Evolutionary conservation across 78 protist species (phyloP), one percentile per base, ranked within the genome.

Genomic region (Parvularia atlantis): DNA sequence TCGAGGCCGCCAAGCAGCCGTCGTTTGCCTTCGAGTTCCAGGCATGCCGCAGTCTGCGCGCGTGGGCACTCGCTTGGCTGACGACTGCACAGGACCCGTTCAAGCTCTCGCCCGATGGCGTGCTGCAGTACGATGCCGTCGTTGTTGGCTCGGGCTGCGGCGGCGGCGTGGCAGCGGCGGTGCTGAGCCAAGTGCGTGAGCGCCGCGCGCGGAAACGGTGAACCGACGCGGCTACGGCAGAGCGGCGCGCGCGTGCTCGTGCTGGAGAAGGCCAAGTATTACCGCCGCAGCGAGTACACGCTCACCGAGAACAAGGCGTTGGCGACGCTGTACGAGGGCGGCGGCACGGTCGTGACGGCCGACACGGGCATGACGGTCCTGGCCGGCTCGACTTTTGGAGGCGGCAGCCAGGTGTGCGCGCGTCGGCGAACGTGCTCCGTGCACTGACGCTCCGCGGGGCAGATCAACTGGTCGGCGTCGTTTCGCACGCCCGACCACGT

Each of bases 61-160:
- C 26, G 26, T 44, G 13, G 26, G 26, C 50, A 44, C 50, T 14
- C 7, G 13, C 50, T 44, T 44, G 50, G 26, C 50, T 44, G 50
- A n/a, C n/a, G n/a, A n/a, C n/a, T n/a, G n/a, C n/a, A n/a, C n/a
- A n/a, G n/a, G n/a, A n/a, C n/a, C n/a, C n/a, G n/a, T n/a, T n/a
- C n/a, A n/a, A n/a, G n/a, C n/a, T n/a, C n/a, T n/a, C n/a, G n/a
- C n/a, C n/a, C n/a, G n/a, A n/a, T n/a, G n/a, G n/a, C n/a, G n/a
- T n/a, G n/a, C n/a, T n/a, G n/a, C n/a, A n/a, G n/a, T n/a, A n/a
- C 0, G 83, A 78, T 53, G 83, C 61, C 0, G 83, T 78, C n/a
- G 77, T 78, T 13, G 67, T 78, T 71, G 83, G 83, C 31, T 66
- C 75, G 6, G 83, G 83, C 28, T 73, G 76, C 0, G 83, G 83